Percentiles rank a stretch among this genome's conserved stretches.
Evolutionary conservation across 257 asterid species (phyloP).

Genomic region (Ehretia macrophylla): DNA sequence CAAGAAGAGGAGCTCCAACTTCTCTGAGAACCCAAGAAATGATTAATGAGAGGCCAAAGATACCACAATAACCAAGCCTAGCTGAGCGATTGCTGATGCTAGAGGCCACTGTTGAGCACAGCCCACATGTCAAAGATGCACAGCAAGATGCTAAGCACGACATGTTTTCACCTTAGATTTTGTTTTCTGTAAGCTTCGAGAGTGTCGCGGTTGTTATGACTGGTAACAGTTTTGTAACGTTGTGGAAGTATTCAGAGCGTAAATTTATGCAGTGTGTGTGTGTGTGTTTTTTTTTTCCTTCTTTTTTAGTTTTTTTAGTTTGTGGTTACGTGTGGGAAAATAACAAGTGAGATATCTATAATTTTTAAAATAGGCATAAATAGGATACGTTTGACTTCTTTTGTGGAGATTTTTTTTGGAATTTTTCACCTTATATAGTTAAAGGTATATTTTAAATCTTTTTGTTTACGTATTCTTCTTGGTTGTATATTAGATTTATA

Average conservation of each 20-base stretch:
- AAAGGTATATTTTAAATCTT: too few relatives aligned
- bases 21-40: slow-evolving; percentile 86
- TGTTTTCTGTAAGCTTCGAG: neutral
- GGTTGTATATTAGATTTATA: too few relatives aligned
- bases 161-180: slow-evolving; percentile 31
- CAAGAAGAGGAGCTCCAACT: slow-evolving; percentile 69
- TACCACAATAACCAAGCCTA: slow-evolving; percentile 74
- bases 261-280: too few relatives aligned
- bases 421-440: too few relatives aligned
- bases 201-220: neutral
- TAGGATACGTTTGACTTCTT: too few relatives aligned
- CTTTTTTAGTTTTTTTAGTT: too few relatives aligned
- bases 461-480: too few relatives aligned
- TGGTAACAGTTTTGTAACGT: neutral
- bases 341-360: too few relatives aligned
- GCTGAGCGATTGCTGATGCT: slow-evolving; percentile 85
- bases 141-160: slow-evolving; percentile 90
- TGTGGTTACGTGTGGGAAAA: too few relatives aligned
- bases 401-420: too few relatives aligned
- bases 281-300: too few relatives aligned
- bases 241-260: neutral
- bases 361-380: too few relatives aligned
- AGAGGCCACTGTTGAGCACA: slow-evolving; percentile 93
- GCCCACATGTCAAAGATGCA: slow-evolving; percentile 88
- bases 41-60: slow-evolving; percentile 72